Base-by-base conservation (phyloP, 192 early-diverging fungal species). In the Backusella australiensis region DNA sequence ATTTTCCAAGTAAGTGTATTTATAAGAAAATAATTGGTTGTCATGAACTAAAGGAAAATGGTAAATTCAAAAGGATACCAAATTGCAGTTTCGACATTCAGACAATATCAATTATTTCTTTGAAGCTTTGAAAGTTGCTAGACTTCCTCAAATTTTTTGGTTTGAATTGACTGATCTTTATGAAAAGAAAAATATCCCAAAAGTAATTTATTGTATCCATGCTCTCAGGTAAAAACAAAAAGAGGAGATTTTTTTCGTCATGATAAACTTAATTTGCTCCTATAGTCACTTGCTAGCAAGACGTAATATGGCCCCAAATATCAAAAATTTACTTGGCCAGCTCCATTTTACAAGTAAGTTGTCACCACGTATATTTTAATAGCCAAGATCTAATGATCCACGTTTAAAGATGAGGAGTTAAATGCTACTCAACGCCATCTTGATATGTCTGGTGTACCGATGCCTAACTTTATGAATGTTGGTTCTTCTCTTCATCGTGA, bases 131-230 rank as follows among this genome's bases (percentile, higher is more conserved):
- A 86, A 87, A 65, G 88, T 89, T 53, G 91, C 96, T 42, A 88
- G 92, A 23, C 84, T 99, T 11, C 97, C 97, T 9, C 78, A 93
- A 89, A 90, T 97, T 76, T 99, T 99, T 82, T 93, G 96, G 80
- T 99, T 99, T 84, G 97, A 99, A 83, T 82, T 97, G 78, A 97
- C 95, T 0, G 98, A 99, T 84, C 82, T 99, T 52, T 99, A 99
- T 82, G 98, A 99, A 77, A 95, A 96, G 86, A 99, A 99, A 78
- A 99, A 99, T 77, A 94, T 99, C 79, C 98, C 98, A 19, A 96
- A 97, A 80, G 98, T 99, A 7, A 96, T 99, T 78, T 98, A 98
- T 81, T 98, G 97, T 82, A 93, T 99, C 78, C 97, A 98, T 77
- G 97, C 97, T 9, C 87, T 98, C 42, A 96, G 92, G 92, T 93